Evolutionary conservation across 164 flowering plant genomes (phyloP), one percentile per base, ranked within the genome.

Genomic region (Chloranthus sessilifolius): DNA sequence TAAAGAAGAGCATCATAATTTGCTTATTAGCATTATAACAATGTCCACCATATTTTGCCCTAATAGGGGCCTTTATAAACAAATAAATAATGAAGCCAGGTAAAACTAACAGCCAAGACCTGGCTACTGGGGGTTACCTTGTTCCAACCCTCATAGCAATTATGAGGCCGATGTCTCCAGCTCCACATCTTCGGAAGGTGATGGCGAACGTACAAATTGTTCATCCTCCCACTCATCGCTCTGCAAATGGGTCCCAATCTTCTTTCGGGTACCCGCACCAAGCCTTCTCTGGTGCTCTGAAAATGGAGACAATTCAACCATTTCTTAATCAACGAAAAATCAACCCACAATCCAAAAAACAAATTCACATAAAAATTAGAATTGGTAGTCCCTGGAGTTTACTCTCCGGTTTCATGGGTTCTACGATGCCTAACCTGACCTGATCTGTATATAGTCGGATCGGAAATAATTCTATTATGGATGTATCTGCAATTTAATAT

Each of bases 261-360:
- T 68, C 69, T 67, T 74, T 43, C 36, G 59, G 3, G 59, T 20
- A 16, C 70, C 76, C 20, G 60, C 56, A 2, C 75, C 74, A 15
- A 38, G 40, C 65, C 80, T 65, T 64, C 80, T 72, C 54, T 70
- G 75, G 61, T 65, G 67, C 59, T 77, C 96, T 88, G 75, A 23
- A 38, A 52, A 36, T 19, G 20, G 16, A 47, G 28, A 36, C 5
- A 29, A 42, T 20, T 10, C 14, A 11, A 11, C 19, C 5, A 7
- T 41, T 45, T 25, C 38, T 34, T 28, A 35, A 14, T 5, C 7
- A 33, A 33, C 8, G 36, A 33, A 7, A 33, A 12, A 20, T 29
- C 22, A 55, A 0, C 8, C 25, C 38, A 34, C 16, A 25, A 23
- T 7, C 15, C n/a, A 49, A 2, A 23, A 42, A 16, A 3, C 24